Evolutionary conservation across 2,329 filamentous ascomycete species (phyloP), one percentile per base, ranked within the genome.

Genomic region (Hymenoscyphus fraxineus): DNA sequence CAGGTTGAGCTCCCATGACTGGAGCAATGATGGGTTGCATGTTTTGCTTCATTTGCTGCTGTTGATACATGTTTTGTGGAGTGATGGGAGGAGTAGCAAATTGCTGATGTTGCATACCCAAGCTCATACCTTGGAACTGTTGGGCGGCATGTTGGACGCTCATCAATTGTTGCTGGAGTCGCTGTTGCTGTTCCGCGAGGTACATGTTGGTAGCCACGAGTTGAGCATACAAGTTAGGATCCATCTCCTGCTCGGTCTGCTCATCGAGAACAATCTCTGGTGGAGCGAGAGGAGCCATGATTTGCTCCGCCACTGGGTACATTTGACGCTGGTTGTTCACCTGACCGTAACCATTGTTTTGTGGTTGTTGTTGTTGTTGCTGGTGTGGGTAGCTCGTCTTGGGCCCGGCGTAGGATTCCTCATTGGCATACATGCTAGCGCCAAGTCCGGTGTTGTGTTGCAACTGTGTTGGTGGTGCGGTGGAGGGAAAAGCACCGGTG

Each of bases 151-250:
- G 88, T 73, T 94, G 95, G 31, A 97, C 87, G 69, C 82, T 91
- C 71, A 92, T 86, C 70, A 98, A 84, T 79, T 98, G 93, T 79
- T 97, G 93, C 79, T 98, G 93, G 61, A 98, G 86, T 69, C 91
- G 90, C 80, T 97, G 93, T 79, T 98, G 94, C 79, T 97, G 93
- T 75, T 97, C 92, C 51, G 93, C 92, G 60, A 99, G 84, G 75
- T 96, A 96, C 76, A 95, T 80, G 77, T 97, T 97, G 73, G 93
- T 96, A 64, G 92, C 90, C 74, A 97, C 86, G 68, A 98, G 83
- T 78, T 97, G 92, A 61, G 93, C 91, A 70, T 97, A 95, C 61
- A 96, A 78, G 66, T 86, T 89, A 61, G 93, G 92, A 73, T 98
- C 95, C 80, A 96, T 91, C 71, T 88, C 83, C 66, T 91, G 85